Conservation (phyloP, 768 basidiomycete genomes). For the Hygrocybe coccinea region DNA sequence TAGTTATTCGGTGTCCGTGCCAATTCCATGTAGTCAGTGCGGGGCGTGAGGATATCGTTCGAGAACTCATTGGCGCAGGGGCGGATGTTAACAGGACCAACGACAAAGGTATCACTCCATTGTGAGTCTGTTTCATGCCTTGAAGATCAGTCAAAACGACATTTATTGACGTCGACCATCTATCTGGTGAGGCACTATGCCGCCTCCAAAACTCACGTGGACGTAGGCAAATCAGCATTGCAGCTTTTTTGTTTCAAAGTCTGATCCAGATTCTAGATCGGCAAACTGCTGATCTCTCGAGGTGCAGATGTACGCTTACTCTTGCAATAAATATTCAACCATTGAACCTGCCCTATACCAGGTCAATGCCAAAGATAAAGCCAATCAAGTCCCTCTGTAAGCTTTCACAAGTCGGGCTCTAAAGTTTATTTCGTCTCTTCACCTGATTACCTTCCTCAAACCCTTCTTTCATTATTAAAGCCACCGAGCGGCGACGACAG, state of each 20-base stretch:
- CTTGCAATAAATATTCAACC: slow-evolving; percentile 29
- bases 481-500: slow-evolving; percentile 95
- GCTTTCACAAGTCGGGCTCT: slow-evolving; percentile 26
- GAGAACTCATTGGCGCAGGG: slow-evolving; percentile 75
- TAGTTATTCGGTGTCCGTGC: not conserved
- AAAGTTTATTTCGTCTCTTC: no score
- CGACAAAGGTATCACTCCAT: slow-evolving; percentile 74
- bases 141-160: no score
- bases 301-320: slow-evolving; percentile 80
- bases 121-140: slow-evolving; percentile 58
- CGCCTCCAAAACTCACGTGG: slow-evolving; percentile 84
- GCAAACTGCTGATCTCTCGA: slow-evolving; percentile 74
- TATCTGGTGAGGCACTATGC: slow-evolving; percentile 72
- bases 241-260: slow-evolving; percentile 15
- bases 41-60: slow-evolving; percentile 69
- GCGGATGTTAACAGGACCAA: slow-evolving; percentile 78
- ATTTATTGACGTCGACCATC: slow-evolving; percentile 13
- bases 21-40: slow-evolving; percentile 58
- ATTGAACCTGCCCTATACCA: slow-evolving; percentile 31
- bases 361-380: slow-evolving; percentile 93
- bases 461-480: slow-evolving; percentile 40
- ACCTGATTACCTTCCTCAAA: no score
- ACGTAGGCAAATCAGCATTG: slow-evolving; percentile 46
- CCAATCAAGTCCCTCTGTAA: slow-evolving; percentile 86
- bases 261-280: slow-evolving; percentile 60